These are phyloP conservation scores for Ruellia speciosa DNA, from an alignment of 305 asterid genomes.

Conservation along the genomic window DNA sequence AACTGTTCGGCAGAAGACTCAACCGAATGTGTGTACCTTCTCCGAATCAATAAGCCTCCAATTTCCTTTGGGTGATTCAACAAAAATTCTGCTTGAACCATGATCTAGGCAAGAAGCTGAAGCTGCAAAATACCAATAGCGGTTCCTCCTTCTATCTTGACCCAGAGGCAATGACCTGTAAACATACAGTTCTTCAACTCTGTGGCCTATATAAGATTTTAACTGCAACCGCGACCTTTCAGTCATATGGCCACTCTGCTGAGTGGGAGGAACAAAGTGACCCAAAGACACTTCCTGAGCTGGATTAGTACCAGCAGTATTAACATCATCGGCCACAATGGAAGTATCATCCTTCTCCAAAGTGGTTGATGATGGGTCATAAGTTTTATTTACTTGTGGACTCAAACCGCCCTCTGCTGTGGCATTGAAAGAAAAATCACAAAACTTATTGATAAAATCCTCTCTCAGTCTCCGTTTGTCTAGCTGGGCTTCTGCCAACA, in stretches of 20 bases:
- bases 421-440: conserved; percentile 50
- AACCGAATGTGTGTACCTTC: conserved; percentile 48
- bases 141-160: conserved; percentile 92
- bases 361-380: conserved; percentile 34
- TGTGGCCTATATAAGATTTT: conserved; percentile 84
- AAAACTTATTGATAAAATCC: conserved; percentile 49
- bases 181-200: conserved; percentile 79
- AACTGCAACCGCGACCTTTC: conserved; percentile 88
- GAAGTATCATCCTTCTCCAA: conserved; percentile 47
- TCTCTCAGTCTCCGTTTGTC: conserved; percentile 87
- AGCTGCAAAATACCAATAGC: conserved; percentile 89
- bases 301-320: conserved; percentile 32
- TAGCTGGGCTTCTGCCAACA: conserved; percentile 98
- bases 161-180: conserved; percentile 96
- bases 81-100: conserved; percentile 91
- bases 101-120: conserved; percentile 78
- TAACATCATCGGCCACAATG: conserved; percentile 36
- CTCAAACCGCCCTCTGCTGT: conserved; percentile 57
- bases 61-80: conserved; percentile 66
- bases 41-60: conserved; percentile 86
- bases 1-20: neutral
- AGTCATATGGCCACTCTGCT: conserved; percentile 62
- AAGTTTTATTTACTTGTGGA: conserved; percentile 46
- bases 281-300: conserved; percentile 36
- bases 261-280: conserved; percentile 38